Evolutionary conservation across 495 filamentous ascomycete genomes (phyloP), one percentile per base, ranked within the genome.

Genomic region (Neurospora sp.): DNA sequence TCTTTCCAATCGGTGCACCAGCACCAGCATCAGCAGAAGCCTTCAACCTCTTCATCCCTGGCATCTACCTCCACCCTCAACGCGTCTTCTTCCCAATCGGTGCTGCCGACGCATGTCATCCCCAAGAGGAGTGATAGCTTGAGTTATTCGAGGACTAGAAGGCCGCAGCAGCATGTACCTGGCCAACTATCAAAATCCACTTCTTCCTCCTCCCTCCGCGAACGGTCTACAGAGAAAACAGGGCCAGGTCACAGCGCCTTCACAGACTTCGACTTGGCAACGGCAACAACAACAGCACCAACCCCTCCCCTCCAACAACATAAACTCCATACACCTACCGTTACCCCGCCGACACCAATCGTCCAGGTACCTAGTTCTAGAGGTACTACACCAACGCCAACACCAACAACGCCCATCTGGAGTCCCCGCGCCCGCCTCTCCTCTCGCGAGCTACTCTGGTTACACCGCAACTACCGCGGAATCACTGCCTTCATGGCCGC

Each of bases 391-490:
- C 38, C 44, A 37, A 37, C 27, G 45, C 31, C 31, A 31, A 35
- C 27, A 31, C 69, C 39, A 3, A 3, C 10, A 31, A 61, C 22
- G 0, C 27, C 53, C 0, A 35, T 10, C 12, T 61, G 53, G 53
- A 3, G 10, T 2, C 27, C 53, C 27, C 22, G 53, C 5, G 1
- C 1, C 14, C 16, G 7, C 20, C 14, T 61, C 5, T 27, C 22
- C 10, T 27, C 22, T 1, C 6, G 31, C 3, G 78, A 85, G 45
- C 71, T 79, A 1, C 42, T 82, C n/a, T 85, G 82, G 82, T 70
- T 85, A 39, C 83, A 85, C 61, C 70, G 65, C 9, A 80, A 85
- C 71, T 85, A 85, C 72, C 77, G 80, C 9, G 83, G 82, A 0
- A 81, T 84, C 40, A 80, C 80, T 0, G 76, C 77, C 1, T 85